Conservation (phyloP, 2,329 filamentous ascomycete species). For the Cryphonectria japonica region DNA sequence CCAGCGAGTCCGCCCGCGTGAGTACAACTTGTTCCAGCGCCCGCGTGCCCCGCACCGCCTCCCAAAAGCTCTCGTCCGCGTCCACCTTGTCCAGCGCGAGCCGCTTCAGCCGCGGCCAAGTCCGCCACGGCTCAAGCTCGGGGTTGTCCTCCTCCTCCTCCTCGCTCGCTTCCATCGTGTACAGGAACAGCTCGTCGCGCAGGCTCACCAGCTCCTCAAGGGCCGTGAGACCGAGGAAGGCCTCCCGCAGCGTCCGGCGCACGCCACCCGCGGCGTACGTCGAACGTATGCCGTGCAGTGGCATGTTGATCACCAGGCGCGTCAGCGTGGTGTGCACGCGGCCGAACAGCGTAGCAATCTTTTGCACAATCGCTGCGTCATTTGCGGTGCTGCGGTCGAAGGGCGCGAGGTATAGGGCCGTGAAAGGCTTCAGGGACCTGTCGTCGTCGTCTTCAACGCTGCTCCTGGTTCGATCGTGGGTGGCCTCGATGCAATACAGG, state of each 20-base stretch:
- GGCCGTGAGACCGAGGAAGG: slow-evolving; percentile 46
- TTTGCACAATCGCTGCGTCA: slow-evolving; percentile 44
- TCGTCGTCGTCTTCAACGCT: neutral
- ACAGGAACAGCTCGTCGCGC: slow-evolving; percentile 50
- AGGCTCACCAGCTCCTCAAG: slow-evolving; percentile 55
- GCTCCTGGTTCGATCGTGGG: slow-evolving; percentile 34
- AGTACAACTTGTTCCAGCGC: slow-evolving; percentile 48
- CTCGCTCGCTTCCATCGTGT: slow-evolving; percentile 33
- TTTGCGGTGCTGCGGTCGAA: slow-evolving; percentile 42
- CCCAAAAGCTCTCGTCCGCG: slow-evolving; percentile 43
- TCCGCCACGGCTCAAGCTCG: slow-evolving; percentile 45
- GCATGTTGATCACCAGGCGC: slow-evolving; percentile 53
- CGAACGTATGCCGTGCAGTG: slow-evolving; percentile 48
- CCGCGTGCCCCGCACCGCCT: slow-evolving; percentile 42
- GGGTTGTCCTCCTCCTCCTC: neutral
- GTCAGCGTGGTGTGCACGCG: slow-evolving; percentile 45
- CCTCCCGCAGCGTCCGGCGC: slow-evolving; percentile 47
- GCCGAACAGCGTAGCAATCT: slow-evolving; percentile 48
- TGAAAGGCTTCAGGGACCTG: slow-evolving; percentile 39
- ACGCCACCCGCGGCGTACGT: slow-evolving; percentile 47
- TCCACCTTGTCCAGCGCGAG: slow-evolving; percentile 49
- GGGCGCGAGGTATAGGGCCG: slow-evolving; percentile 47
- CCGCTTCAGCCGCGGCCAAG: slow-evolving; percentile 47
- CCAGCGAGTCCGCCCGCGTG: slow-evolving; percentile 42
- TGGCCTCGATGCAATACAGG: slow-evolving; percentile 40